phyloP scores from a whole-genome alignment of 345 rosid species.

The Euphorbia tirucalli region DNA sequence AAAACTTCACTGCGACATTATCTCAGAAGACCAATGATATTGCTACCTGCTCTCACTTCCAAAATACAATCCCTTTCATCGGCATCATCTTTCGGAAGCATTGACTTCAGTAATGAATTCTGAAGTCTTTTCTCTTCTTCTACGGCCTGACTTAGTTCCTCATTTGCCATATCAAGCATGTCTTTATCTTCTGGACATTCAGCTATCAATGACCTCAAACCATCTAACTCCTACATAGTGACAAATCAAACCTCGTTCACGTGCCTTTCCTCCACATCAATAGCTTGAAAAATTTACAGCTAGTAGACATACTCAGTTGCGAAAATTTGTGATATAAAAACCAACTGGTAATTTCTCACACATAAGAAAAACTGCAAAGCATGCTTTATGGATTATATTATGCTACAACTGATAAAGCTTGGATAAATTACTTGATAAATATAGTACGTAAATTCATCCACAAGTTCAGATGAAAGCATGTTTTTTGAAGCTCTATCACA shows the following conservation, averaged over 20 bases:
- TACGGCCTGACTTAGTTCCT: constrained; percentile 55
- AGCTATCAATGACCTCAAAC: constrained; percentile 60
- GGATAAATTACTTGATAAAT: not conserved
- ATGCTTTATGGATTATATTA: not conserved
- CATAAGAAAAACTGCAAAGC: not conserved
- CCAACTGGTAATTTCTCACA: not conserved
- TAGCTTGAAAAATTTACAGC: not conserved
- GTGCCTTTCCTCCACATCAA: not conserved
- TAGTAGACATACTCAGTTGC: not conserved
- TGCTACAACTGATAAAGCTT: not conserved
- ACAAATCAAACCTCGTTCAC: constrained; percentile 9
- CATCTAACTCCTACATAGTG: constrained; percentile 60
- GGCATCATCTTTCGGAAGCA: constrained; percentile 98
- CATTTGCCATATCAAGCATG: constrained; percentile 71
- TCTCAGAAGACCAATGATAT: not conserved
- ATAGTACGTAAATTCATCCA: not conserved
- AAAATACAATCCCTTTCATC: constrained; percentile 89
- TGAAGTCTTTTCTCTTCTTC: constrained; percentile 74
- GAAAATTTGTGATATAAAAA: not conserved
- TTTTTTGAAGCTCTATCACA: not conserved
- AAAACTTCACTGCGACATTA: not conserved
- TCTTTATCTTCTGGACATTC: constrained; percentile 71
- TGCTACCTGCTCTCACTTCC: constrained; percentile 98
- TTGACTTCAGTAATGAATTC: constrained; percentile 62
- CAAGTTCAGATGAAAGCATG: not conserved